phyloP scores from a whole-genome alignment of 2,329 filamentous ascomycete genomes.

The Arachnomyces sp. region DNA sequence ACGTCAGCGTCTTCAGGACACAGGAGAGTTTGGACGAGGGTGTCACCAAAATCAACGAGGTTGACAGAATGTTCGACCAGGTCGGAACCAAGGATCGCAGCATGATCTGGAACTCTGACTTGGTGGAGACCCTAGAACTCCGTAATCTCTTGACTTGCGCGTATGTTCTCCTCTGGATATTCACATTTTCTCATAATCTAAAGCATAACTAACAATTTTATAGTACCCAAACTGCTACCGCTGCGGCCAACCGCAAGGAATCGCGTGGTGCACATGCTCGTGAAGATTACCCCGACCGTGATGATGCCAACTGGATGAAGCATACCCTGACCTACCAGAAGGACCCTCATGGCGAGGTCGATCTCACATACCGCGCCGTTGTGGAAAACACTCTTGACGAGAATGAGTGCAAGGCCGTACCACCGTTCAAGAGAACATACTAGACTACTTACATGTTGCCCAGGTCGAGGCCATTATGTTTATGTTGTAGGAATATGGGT shows the following conservation, averaged over 20 bases:
- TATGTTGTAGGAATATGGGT: no score
- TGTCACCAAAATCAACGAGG: slow-evolving; percentile 76
- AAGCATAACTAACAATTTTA: slow-evolving; percentile 6
- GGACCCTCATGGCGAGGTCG: slow-evolving; percentile 76
- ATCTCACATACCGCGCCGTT: slow-evolving; percentile 80
- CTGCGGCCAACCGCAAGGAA: slow-evolving; percentile 91
- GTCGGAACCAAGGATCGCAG: slow-evolving; percentile 95
- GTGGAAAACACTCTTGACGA: slow-evolving; percentile 80
- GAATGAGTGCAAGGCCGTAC: slow-evolving; percentile 90
- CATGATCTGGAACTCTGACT: slow-evolving; percentile 99
- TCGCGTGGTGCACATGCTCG: slow-evolving; percentile 94
- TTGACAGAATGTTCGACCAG: slow-evolving; percentile 71
- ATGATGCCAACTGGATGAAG: slow-evolving; percentile 98
- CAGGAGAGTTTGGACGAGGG: slow-evolving; percentile 91
- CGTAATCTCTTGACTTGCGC: slow-evolving; percentile 95
- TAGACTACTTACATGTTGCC: slow-evolving; percentile 20
- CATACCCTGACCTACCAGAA: slow-evolving; percentile 96
- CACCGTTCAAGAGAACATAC: slow-evolving; percentile 75
- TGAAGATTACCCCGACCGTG: slow-evolving; percentile 91
- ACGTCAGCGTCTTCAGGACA: slow-evolving; percentile 93
- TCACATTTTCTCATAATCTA: slow-evolving; percentile 3
- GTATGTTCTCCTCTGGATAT: slow-evolving; percentile 49
- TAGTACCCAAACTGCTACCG: slow-evolving; percentile 80
- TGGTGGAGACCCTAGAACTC: slow-evolving; percentile 92
- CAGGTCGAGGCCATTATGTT: no score